Conservation (phyloP, 441 rosid species). For the Geranium incanum region DNA sequence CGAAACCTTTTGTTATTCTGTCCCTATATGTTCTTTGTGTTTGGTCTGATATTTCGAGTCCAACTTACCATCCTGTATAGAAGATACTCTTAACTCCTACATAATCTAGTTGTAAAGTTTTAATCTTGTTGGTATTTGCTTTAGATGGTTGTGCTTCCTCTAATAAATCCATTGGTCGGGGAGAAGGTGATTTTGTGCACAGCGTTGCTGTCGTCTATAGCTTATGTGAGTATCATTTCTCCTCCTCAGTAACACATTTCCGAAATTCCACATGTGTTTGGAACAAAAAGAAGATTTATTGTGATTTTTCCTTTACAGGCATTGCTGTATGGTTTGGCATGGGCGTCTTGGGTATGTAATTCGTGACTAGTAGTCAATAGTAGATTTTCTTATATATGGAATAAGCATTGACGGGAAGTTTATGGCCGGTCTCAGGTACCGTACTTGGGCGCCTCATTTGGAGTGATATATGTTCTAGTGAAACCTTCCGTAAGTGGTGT, state of each 20-base stretch:
- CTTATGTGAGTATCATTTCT: constrained; percentile 2
- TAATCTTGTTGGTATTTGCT: background rate
- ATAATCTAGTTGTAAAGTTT: background rate
- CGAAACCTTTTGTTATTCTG: no score
- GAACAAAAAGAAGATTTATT: background rate
- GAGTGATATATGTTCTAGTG: constrained; percentile 42
- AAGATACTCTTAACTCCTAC: no score
- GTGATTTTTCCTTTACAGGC: background rate
- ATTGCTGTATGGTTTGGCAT: constrained; percentile 3
- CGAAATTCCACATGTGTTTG: background rate
- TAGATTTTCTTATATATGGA: background rate
- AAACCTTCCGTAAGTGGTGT: constrained; percentile 38
- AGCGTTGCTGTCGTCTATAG: background rate
- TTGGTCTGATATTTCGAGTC: background rate
- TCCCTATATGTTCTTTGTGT: background rate
- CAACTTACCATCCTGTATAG: background rate
- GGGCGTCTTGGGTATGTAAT: constrained; percentile 5
- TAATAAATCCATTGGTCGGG: constrained; percentile 3
- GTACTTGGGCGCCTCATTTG: constrained; percentile 42
- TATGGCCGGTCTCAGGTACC: background rate
- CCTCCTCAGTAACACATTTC: background rate
- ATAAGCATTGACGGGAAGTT: background rate
- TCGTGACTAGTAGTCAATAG: background rate
- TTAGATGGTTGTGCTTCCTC: constrained; percentile 1
- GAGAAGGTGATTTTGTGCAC: background rate